A percentile compares a stretch with the other conserved stretches of the same genome.
Evolutionary conservation across 2,329 filamentous ascomycete genomes (phyloP).

Genomic region (Emergomyces pasteurianus): DNA sequence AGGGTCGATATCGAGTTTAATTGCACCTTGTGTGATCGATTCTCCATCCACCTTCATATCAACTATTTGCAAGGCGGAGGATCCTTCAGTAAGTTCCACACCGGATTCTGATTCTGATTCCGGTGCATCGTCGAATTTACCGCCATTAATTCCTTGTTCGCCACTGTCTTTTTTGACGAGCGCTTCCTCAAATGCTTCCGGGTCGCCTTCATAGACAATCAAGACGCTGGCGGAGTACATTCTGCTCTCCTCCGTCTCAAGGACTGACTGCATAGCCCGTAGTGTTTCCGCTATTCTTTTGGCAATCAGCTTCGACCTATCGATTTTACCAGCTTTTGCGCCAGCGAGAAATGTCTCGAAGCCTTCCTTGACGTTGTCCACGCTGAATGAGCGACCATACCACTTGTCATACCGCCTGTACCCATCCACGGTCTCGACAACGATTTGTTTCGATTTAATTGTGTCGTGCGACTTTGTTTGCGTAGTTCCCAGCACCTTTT

Average conservation of each 20-base stretch:
- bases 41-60: conserved; percentile 21
- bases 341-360: conserved; percentile 47
- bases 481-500: conserved; percentile 21
- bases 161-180: conserved; percentile 26
- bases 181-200: conserved; percentile 40
- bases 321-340: conserved; percentile 27
- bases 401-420: conserved; percentile 54
- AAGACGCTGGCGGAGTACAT: conserved; percentile 57
- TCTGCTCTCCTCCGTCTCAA: conserved; percentile 48
- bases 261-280: conserved; percentile 33
- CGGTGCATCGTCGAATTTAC: conserved; percentile 23
- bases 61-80: conserved; percentile 18
- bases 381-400: conserved; percentile 49
- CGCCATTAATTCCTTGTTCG: background rate
- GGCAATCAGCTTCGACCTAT: conserved; percentile 34
- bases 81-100: conserved; percentile 13
- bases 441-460: conserved; percentile 31
- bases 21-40: conserved; percentile 18
- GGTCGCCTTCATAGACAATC: conserved; percentile 55
- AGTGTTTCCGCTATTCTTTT: conserved; percentile 31
- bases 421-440: conserved; percentile 35
- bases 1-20: conserved; percentile 26
- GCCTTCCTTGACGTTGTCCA: conserved; percentile 43
- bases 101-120: conserved; percentile 12
- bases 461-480: conserved; percentile 39